Base-by-base conservation (phyloP, 352 stramenopile species). In the Globisporangium okanoganense region DNA sequence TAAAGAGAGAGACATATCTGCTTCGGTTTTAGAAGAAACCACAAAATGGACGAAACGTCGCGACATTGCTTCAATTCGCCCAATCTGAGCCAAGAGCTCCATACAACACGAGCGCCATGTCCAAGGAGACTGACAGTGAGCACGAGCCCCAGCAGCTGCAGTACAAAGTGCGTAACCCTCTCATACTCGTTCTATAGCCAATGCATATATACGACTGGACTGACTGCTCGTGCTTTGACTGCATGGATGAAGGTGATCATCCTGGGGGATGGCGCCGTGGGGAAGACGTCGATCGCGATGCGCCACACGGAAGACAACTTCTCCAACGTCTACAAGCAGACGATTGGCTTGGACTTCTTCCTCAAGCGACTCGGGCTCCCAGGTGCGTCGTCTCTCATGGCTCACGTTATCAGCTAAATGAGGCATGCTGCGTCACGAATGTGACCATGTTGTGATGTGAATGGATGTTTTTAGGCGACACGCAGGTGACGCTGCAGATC, bases 201-300 rank as follows among this genome's bases (percentile, higher is more conserved):
- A 3, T 1, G 9, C 31, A n/a, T 14, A n/a, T n/a, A n/a, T n/a
- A n/a, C n/a, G n/a, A n/a, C n/a, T n/a, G n/a, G n/a, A n/a, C n/a
- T n/a, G n/a, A 36, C 8, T 56, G n/a, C 61, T 3, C 20, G 25
- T 51, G 61, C 22, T 53, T 59, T 29, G 3, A 5, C 22, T 61
- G n/a, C 40, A n/a, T n/a, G n/a, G n/a, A n/a, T n/a, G n/a, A n/a
- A 98, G 87, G 85, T 98, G 43, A 98, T 98, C 62, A 87, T 98
- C 52, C 63, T 98, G 29, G 94, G 94, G 5, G 91, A 98, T 71
- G 94, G 94, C 29, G 92, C 94, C 14, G 94, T 98, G 24, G 94
- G 94, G 40, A 98, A 98, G 73, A 98, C 93, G n/a, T 98, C 88
- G 27, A 97, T 98, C 53, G 90, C 89, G 8, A 96, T 91, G 72